Conservation (phyloP, 805 yeast genomes). For the Kodamaea kakaduensis region DNA sequence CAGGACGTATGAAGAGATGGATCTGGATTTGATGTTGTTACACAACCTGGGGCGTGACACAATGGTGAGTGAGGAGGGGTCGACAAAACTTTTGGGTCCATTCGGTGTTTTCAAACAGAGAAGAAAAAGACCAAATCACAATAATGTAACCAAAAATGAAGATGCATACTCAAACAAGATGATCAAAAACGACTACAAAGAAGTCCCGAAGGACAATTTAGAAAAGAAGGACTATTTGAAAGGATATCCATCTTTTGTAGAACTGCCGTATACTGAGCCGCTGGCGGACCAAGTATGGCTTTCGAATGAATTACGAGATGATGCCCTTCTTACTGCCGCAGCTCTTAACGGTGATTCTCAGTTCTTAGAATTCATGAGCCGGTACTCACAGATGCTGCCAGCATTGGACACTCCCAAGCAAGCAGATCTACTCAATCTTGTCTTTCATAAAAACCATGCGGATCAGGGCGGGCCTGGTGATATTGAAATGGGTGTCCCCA, state of each 20-base stretch:
- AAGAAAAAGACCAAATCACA: not conserved
- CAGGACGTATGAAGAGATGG: slow-evolving; percentile 79
- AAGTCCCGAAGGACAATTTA: not conserved
- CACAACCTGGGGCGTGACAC: slow-evolving; percentile 41
- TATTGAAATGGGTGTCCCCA: slow-evolving; percentile 9
- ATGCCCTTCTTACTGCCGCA: slow-evolving; percentile 69
- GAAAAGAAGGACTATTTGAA: not conserved
- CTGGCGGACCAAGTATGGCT: slow-evolving; percentile 60
- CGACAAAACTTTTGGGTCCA: slow-evolving; percentile 64
- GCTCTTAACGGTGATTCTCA: slow-evolving; percentile 61
- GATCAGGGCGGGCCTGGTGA: slow-evolving; percentile 4
- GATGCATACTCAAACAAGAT: too few species aligned
- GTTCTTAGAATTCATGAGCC: slow-evolving; percentile 49
- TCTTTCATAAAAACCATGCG: slow-evolving; percentile 45
- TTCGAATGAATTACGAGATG: slow-evolving; percentile 66
- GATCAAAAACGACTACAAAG: too few species aligned
- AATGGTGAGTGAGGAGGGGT: slow-evolving; percentile 33
- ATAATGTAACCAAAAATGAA: not conserved
- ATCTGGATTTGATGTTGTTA: slow-evolving; percentile 55
- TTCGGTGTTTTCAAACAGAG: slow-evolving; percentile 67
- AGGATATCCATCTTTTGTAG: not conserved
- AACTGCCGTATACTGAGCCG: slow-evolving; percentile 5
- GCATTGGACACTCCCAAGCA: slow-evolving; percentile 18
- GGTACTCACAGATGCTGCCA: slow-evolving; percentile 13
- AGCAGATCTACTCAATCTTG: slow-evolving; percentile 47